Evolutionary conservation across 164 flowering plant species (phyloP), one percentile per base, ranked within the genome.

Genomic region (Vitis rupestris): DNA sequence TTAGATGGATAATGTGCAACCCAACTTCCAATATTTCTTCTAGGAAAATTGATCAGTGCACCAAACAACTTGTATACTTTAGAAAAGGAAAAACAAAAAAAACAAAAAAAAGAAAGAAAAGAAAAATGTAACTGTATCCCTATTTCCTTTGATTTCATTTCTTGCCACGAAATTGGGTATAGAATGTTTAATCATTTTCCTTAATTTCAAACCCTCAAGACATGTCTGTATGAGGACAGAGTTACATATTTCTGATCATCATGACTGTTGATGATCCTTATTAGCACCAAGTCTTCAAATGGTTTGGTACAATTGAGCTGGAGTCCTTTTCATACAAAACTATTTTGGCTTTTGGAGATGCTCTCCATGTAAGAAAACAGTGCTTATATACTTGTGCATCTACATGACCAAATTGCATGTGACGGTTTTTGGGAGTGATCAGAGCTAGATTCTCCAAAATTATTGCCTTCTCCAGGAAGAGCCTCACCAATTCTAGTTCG

Each of bases 391-490:
- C 15, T 14, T 12, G 7, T 53, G 15, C 15, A 10, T 53, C 56
- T 3, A 5, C 7, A 53, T 12, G 6, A 53, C 56, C 14, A 14
- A 10, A 12, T 53, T n/a, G 7, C 10, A 10, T 13, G 5, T 13
- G 14, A n/a, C n/a, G 3, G 23, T 37, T 58, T 49, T 8, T 72
- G 9, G 75, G 53, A 15, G 51, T 31, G 8, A 66, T 30, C 4
- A 72, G 16, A 17, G 8, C 23, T 0, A 72, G 9, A 10, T 13
- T 17, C 50, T 66, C 53, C 65, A 66, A 66, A 15, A 1, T n/a
- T 27, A 17, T 3, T 3, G 75, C 51, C 47, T 19, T 66, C 70
- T 14, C 12, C 44, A 72, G 54, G 8, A 72, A 13, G 17, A 47
- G 59, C 31, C 52, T 50, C 23, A 52, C 48, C 65, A 72, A 1